Conservation (phyloP, 108 stramenopile species). For the Skeletonema potamos region DNA sequence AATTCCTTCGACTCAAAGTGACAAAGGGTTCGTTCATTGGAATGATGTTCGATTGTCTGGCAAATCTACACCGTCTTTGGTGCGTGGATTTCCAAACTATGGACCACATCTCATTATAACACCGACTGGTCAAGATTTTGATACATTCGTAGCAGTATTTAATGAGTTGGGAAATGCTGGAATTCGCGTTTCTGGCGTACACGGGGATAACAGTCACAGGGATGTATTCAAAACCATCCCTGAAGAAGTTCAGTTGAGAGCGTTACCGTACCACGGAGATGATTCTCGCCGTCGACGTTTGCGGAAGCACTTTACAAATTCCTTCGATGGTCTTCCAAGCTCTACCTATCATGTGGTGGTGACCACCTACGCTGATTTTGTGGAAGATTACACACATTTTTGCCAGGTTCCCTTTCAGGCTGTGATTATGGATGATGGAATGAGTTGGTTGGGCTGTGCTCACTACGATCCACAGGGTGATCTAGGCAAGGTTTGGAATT, state of each 20-base stretch:
- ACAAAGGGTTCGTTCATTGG: background rate
- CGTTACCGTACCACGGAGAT: slow-evolving; percentile 59
- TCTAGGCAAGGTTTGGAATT: slow-evolving; percentile 65
- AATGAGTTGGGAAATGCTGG: slow-evolving; percentile 27
- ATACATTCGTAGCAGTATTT: slow-evolving; percentile 40
- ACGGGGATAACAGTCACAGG: slow-evolving; percentile 6
- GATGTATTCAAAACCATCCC: slow-evolving; percentile 16
- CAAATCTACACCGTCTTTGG: background rate
- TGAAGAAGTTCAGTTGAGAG: slow-evolving; percentile 39
- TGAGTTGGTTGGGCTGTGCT: slow-evolving; percentile 75
- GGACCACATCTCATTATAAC: slow-evolving; percentile 84
- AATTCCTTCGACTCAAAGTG: background rate
- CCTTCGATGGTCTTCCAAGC: slow-evolving; percentile 53
- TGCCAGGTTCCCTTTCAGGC: slow-evolving; percentile 78
- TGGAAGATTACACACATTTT: slow-evolving; percentile 79
- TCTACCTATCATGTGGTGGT: slow-evolving; percentile 80
- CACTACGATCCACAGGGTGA: slow-evolving; percentile 65
- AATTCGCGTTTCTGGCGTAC: background rate
- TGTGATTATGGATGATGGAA: slow-evolving; percentile 79
- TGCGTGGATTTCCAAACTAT: slow-evolving; percentile 34
- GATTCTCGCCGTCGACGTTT: slow-evolving; percentile 45
- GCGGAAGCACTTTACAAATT: slow-evolving; percentile 64
- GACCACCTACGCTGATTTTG: slow-evolving; percentile 65
- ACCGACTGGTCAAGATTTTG: slow-evolving; percentile 65
- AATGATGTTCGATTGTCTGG: slow-evolving; percentile 3